These are phyloP conservation scores for Sporothrix euskadiensis DNA, from an alignment of 2,329 filamentous ascomycete species.

Conservation along the genomic window DNA sequence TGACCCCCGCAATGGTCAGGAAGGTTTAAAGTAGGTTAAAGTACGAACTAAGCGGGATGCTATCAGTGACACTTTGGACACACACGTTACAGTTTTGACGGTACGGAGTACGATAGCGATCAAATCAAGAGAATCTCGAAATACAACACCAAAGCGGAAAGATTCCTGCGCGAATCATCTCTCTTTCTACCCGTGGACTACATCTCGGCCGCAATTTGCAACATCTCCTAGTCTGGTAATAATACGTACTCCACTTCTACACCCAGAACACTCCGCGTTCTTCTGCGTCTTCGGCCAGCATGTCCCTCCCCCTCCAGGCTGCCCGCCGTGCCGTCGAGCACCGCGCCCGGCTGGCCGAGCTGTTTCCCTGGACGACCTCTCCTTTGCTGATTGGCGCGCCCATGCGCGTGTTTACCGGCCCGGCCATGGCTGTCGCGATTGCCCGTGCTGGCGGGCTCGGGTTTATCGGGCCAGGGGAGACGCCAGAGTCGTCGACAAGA, in stretches of 20 bases:
- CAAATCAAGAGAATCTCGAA: background rate
- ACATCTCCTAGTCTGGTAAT: background rate
- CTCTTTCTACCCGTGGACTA: background rate
- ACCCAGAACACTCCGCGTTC: background rate
- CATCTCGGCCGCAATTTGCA: background rate
- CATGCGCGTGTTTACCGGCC: constrained; percentile 44
- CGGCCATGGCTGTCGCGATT: constrained; percentile 44
- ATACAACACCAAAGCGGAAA: background rate
- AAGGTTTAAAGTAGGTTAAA: too few species aligned
- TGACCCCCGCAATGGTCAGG: too few species aligned
- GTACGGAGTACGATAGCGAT: background rate
- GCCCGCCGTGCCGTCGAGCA: constrained; percentile 26
- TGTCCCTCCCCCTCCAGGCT: constrained; percentile 23
- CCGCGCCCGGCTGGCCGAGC: constrained; percentile 26
- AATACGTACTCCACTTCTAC: background rate
- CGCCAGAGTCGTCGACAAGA: constrained; percentile 25
- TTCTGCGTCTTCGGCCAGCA: background rate
- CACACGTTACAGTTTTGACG: background rate
- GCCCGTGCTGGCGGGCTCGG: constrained; percentile 46
- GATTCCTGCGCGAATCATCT: background rate
- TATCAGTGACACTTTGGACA: background rate
- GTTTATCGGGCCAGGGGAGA: constrained; percentile 33
- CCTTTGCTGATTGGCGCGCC: constrained; percentile 47
- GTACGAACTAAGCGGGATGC: too few species aligned
- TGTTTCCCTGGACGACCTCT: constrained; percentile 42